phyloP scores from a whole-genome alignment of 192 early-diverging fungal genomes.

The Coemansia sp. region DNA sequence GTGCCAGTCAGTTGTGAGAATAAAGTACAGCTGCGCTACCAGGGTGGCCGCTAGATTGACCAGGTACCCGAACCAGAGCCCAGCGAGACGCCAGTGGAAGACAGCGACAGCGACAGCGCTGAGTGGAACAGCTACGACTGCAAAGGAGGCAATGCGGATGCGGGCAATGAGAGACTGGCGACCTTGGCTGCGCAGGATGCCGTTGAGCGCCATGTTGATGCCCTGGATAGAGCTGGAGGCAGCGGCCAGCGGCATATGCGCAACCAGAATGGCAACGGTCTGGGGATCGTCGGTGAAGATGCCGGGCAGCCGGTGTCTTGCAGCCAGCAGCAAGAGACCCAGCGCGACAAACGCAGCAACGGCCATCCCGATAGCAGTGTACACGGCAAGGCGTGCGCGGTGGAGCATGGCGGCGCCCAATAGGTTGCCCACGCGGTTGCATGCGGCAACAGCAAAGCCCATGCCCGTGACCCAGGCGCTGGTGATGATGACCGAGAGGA shows the following conservation, averaged over 20 bases:
- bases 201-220: constrained; percentile 61
- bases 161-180: constrained; percentile 55
- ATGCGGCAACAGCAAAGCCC: constrained; percentile 70
- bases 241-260: constrained; percentile 42
- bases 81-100: constrained; percentile 60
- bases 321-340: constrained; percentile 58
- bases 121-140: constrained; percentile 52
- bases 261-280: constrained; percentile 23
- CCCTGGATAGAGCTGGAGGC: constrained; percentile 47
- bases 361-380: constrained; percentile 48
- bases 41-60: constrained; percentile 25
- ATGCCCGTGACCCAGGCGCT: constrained; percentile 72
- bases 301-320: constrained; percentile 57
- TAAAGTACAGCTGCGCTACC: constrained; percentile 23
- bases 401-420: constrained; percentile 62
- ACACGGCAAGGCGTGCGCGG: constrained; percentile 56
- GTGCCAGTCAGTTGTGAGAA: constrained; percentile 45
- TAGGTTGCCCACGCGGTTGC: constrained; percentile 80
- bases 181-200: constrained; percentile 60
- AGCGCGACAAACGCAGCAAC: constrained; percentile 56
- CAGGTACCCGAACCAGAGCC: constrained; percentile 67
- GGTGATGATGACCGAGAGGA: constrained; percentile 67
- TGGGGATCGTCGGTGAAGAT: constrained; percentile 49
- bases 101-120: constrained; percentile 48
- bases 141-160: constrained; percentile 52